Evolutionary conservation across 306 rosid genomes (phyloP).

Genomic region (Prunus armeniaca): DNA sequence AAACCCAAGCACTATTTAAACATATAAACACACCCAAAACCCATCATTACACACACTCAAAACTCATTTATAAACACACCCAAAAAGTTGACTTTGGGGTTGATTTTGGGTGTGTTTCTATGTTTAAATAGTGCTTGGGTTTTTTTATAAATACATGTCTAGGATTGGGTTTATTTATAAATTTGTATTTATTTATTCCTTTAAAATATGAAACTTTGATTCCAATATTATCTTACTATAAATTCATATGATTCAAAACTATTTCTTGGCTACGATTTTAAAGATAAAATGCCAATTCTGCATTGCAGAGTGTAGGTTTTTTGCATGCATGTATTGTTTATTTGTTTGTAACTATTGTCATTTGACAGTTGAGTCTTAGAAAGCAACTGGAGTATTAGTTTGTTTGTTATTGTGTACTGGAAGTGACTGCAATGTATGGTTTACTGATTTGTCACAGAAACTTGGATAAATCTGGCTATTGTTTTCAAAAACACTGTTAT

Average conservation of each 20-base stretch:
- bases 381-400: not conserved
- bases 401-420: not conserved
- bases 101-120: no score
- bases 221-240: not conserved
- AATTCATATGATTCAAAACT: not conserved
- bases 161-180: no score
- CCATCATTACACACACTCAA: no score
- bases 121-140: no score
- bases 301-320: not conserved
- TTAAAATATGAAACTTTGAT: not conserved
- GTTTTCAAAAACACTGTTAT: not conserved
- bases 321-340: not conserved
- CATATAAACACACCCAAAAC: no score
- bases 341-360: not conserved
- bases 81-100: no score
- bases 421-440: not conserved
- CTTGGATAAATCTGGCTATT: not conserved
- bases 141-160: no score
- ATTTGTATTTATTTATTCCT: not conserved
- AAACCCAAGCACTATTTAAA: no score
- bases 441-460: not conserved
- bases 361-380: not conserved
- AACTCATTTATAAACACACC: no score
- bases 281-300: not conserved
- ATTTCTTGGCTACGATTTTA: not conserved